These are phyloP conservation scores for Tetracladium marchalianum DNA, from an alignment of 495 filamentous ascomycete genomes.

Conservation along the genomic window DNA sequence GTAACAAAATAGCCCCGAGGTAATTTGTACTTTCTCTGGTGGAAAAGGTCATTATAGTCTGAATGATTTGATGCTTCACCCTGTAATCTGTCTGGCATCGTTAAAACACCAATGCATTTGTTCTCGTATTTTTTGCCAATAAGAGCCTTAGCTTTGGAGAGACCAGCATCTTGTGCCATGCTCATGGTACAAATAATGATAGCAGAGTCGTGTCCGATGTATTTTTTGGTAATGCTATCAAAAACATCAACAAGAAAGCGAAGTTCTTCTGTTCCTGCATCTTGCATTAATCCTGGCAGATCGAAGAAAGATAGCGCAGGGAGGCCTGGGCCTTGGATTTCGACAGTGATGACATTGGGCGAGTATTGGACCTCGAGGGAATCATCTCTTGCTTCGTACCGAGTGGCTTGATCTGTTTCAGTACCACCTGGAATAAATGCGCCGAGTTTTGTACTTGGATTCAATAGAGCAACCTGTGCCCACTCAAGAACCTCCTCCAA, in stretches of 20 bases:
- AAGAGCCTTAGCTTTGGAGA: constrained; percentile 56
- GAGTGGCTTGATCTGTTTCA: constrained; percentile 24
- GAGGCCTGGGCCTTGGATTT: constrained; percentile 59
- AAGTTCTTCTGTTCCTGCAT: constrained; percentile 31
- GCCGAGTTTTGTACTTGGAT: constrained; percentile 36
- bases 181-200: constrained; percentile 66
- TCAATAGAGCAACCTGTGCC: constrained; percentile 65
- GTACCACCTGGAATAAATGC: constrained; percentile 33
- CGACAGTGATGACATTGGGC: constrained; percentile 64
- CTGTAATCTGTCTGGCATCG: constrained; percentile 65
- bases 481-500: constrained; percentile 24
- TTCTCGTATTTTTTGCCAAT: constrained; percentile 48
- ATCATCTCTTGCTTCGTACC: constrained; percentile 18
- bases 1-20: constrained; percentile 53
- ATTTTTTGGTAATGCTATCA: constrained; percentile 54
- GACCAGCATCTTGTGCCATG: constrained; percentile 65
- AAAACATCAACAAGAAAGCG: constrained; percentile 61
- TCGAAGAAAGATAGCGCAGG: constrained; percentile 72
- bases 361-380: constrained; percentile 53
- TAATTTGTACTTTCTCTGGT: constrained; percentile 36
- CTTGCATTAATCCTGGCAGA: constrained; percentile 66
- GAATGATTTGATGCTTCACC: constrained; percentile 27
- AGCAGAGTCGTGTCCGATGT: constrained; percentile 52
- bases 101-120: constrained; percentile 67
- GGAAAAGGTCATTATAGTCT: constrained; percentile 51